Base-by-base conservation (phyloP, 352 stramenopile genomes). In the Globisporangium splendens region DNA sequence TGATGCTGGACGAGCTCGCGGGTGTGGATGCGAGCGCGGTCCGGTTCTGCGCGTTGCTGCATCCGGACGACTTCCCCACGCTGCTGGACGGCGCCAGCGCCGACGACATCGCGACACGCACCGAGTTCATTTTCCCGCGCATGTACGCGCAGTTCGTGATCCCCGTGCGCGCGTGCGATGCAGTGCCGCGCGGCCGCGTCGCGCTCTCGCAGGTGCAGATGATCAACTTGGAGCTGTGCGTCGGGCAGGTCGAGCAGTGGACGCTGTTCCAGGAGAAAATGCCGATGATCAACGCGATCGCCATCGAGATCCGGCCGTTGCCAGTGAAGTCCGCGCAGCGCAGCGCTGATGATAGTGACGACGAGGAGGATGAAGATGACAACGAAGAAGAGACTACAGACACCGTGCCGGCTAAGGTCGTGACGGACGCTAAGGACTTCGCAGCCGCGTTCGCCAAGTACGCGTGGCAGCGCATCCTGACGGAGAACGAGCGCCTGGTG, bases 181-280 rank as follows among this genome's bases (percentile, higher is more conserved):
- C 52, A 10, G 70, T 91, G 5, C 63, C 73, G 18, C 54, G 48
- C 17, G 84, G 82, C 31, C 68, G 64, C 33, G 86, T 92, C 57
- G 83, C 82, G 42, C 72, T 91, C 33, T 72, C 75, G 31, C 68
- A 79, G 4, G 66, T 74, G 31, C 82, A 92, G 55, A 66, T 88
- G 54, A 89, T 90, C 65, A 94, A 94, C 56, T 54, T 94, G 52
- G 84, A 94, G 63, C 62, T 94, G 20, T 94, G 84, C 62, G 74
- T 85, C 33, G 76, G 75, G 41, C 78, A 92, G 55, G 67, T 67
- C 15, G 82, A 91, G 68, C 78, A 60, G 13, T 94, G 82, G 82
- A 78, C 80, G 65, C 78, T 83, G n/a, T 94, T 89, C 59, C 72
- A 70, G 28, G 79, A 89, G 12, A 68, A 66, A 18, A 66, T 79